Evolutionary conservation across 768 basidiomycete genomes (phyloP).

Genomic region (Albatrellus ellisii): DNA sequence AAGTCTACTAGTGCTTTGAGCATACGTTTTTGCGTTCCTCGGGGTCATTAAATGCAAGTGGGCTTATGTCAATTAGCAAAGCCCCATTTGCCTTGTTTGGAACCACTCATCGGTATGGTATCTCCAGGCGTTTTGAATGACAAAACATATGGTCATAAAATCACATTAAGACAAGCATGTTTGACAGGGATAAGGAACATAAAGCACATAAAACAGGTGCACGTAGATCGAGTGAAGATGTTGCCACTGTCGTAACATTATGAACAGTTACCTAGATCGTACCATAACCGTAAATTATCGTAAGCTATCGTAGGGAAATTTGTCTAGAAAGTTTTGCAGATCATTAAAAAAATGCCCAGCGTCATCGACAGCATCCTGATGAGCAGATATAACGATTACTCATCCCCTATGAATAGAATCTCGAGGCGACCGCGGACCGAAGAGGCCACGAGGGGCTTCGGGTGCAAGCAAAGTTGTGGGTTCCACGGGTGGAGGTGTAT

Average conservation of each 20-base stretch:
- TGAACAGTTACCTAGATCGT: background rate
- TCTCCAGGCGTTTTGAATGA: no score
- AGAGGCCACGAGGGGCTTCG: conserved; percentile 49
- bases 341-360: background rate
- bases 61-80: no score
- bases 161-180: background rate
- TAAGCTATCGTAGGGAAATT: background rate
- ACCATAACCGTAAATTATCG: background rate
- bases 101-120: no score
- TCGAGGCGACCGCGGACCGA: conserved; percentile 64
- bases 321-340: background rate
- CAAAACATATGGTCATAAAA: no score
- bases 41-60: no score
- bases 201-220: background rate
- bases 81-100: no score
- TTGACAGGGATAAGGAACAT: background rate
- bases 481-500: conserved; percentile 48
- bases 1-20: no score
- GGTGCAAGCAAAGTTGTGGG: conserved; percentile 46
- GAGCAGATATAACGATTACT: background rate
- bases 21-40: no score
- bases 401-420: conserved; percentile 15
- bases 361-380: background rate
- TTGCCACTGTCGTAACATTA: background rate
- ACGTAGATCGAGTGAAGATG: background rate